Percentiles rank a stretch among this genome's conserved stretches.
Evolutionary conservation across 768 basidiomycete species (phyloP).

Genomic region (Neoboletus magnificus): DNA sequence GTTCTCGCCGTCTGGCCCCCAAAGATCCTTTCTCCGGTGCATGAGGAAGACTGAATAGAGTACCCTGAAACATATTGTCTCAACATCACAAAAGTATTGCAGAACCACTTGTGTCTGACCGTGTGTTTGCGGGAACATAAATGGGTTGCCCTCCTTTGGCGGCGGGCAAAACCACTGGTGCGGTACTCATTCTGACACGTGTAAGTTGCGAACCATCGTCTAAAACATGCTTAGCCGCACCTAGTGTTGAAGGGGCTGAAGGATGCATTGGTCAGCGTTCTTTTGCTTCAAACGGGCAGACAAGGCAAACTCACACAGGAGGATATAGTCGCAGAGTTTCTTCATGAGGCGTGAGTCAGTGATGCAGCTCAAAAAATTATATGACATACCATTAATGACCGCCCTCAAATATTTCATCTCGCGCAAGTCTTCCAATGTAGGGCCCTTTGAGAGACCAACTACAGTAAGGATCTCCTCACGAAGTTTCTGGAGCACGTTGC

Average conservation of each 20-base stretch:
- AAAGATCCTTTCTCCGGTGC: slow-evolving; percentile 60
- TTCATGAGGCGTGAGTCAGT: slow-evolving; percentile 8
- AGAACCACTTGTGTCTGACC: slow-evolving; percentile 12
- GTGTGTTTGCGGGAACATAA: slow-evolving; percentile 33
- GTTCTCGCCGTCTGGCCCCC: slow-evolving; percentile 61
- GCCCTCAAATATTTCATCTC: slow-evolving; percentile 41
- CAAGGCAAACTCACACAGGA: slow-evolving; percentile 25
- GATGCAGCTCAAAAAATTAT: not conserved
- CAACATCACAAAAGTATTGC: not conserved
- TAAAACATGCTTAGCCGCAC: not conserved
- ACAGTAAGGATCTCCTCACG: slow-evolving; percentile 29
- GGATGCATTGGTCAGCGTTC: not conserved
- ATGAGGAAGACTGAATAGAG: slow-evolving; percentile 50
- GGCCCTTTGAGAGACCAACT: slow-evolving; percentile 27
- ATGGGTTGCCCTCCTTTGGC: slow-evolving; percentile 25
- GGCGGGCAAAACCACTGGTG: slow-evolving; percentile 22
- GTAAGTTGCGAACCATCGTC: not conserved
- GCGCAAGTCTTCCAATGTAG: slow-evolving; percentile 32
- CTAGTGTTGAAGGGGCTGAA: slow-evolving; percentile 27
- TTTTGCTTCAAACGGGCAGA: not conserved
- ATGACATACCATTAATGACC: slow-evolving; percentile 33
- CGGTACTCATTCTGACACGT: slow-evolving; percentile 20
- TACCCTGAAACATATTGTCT: slow-evolving; percentile 25
- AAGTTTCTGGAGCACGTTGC: slow-evolving; percentile 26
- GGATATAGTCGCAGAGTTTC: slow-evolving; percentile 32